Base-by-base conservation (phyloP, 192 early-diverging fungal genomes). In the Coemansia sp. region DNA sequence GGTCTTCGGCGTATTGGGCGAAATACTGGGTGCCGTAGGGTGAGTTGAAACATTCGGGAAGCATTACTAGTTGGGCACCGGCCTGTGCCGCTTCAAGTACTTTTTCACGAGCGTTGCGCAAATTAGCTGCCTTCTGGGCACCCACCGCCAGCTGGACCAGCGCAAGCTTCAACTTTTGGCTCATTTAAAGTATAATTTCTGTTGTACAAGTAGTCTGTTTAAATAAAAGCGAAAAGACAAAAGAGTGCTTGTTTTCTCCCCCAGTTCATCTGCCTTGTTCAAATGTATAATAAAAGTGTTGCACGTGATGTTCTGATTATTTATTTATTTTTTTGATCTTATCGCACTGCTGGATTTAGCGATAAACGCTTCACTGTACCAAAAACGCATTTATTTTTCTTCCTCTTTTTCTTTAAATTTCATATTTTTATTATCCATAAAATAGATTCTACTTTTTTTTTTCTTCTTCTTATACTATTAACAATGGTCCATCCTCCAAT, bases 1-100 rank as follows among this genome's bases (percentile, higher is more conserved):
- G 73, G 38, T 82, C 85, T 70, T 99, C 97, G 43, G 97, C 94
- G 71, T 97, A 96, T 32, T 94, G 74, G n/a, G 85, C 86, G 84
- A 99, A 99, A 86, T 89, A 91, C 34, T 88, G 68, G 14, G 93
- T 96, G 2, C 97, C 97, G 81, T 99, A 99, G 8, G 95, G 96
- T 15, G 92, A 95, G 81, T 99, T 99, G 88, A 99, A 99, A 85
- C 95, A 97, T 87, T 99, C 97, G 41, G 96, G 97, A 15, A 99
- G 86, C 3, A 97, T 94, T 33, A 99, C 93, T n/a, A 97, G 80
- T 48, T 93, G 87, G 51, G 94, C 94, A 7, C 96, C 96, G 1
- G 90, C 84, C 17, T 75, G 79, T 2, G 92, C 89, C 4, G 97
- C 97, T 63, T 95, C 89, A 20, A 96, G 83, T 28, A 99, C 94